These are phyloP conservation scores for Candida tallmaniae DNA, from an alignment of 805 yeast genomes.

Conservation along the genomic window DNA sequence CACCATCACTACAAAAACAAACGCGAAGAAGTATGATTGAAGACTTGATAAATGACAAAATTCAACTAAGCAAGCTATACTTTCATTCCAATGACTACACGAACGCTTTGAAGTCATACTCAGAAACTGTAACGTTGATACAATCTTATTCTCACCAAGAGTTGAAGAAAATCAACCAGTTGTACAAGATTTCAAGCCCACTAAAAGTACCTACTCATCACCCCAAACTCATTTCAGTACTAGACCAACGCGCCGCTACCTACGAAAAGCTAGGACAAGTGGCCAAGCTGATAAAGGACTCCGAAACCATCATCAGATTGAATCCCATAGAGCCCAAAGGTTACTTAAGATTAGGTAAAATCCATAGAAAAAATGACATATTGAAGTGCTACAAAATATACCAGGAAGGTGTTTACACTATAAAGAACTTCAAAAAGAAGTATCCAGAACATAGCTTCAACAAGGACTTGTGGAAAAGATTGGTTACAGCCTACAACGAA, in stretches of 20 bases:
- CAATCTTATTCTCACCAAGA: constrained; percentile 12
- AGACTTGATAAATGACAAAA: constrained; percentile 24
- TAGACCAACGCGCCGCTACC: constrained; percentile 50
- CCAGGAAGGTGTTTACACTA: constrained; percentile 34
- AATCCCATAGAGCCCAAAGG: constrained; percentile 49
- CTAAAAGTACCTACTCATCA: constrained; percentile 29
- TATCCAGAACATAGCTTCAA: constrained; percentile 14
- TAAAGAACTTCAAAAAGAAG: constrained; percentile 28
- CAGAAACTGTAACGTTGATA: constrained; percentile 19
- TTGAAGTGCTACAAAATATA: constrained; percentile 32
- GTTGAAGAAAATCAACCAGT: constrained; percentile 15
- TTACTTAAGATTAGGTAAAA: constrained; percentile 41
- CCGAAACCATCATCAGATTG: constrained; percentile 23
- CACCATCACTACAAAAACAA: too few relatives aligned
- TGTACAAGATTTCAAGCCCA: constrained; percentile 22
- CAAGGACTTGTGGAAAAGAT: constrained; percentile 18
- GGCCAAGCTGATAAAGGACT: constrained; percentile 34
- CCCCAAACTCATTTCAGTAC: constrained; percentile 30
- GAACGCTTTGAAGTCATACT: constrained; percentile 25
- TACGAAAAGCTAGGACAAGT: constrained; percentile 35
- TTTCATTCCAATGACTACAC: constrained; percentile 26
- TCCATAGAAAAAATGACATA: constrained; percentile 20
- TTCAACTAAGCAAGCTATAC: constrained; percentile 24
- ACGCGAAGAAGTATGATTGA: constrained; percentile 18
- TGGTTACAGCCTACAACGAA: constrained; percentile 19